Evolutionary conservation across 2,329 filamentous ascomycete species (phyloP), one percentile per base, ranked within the genome.

Genomic region (Pseudopithomyces chartarum): DNA sequence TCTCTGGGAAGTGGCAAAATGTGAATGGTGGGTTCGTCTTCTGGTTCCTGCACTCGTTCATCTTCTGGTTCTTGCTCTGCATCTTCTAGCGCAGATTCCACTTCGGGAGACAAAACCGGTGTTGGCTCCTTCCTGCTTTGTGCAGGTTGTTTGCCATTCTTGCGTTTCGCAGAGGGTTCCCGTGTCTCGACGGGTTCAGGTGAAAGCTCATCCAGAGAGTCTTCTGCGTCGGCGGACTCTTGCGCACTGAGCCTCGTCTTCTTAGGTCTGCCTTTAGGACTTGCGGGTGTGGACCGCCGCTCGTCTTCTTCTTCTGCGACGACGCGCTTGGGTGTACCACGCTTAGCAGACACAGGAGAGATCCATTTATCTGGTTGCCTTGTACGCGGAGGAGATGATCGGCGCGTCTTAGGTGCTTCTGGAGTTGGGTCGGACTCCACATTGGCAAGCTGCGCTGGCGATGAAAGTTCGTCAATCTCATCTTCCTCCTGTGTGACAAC

Each of bases 391-490:
- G 34, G 19, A 17, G 20, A 26, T 54, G 36, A 19, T 5, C 4
- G 38, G 29, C 43, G 56, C 17, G 32, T n/a, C 34, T 53, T 19
- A 8, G 20, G 57, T 44, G n/a, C 34, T 32, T 17, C 26, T 46
- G 22, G 17, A 39, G 40, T 20, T 32, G 20, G 40, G 34, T 17
- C 17, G 52, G 52, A 15, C 33, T 23, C 52, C 19, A 32, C 13
- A 23, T 20, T 19, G 26, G 36, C 43, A 6, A 54, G 13, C 29
- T 56, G 57, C 11, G 46, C 38, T 12, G 54, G 54, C 20, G 62
- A 59, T 13, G 65, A 68, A 2, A 68, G 52, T 43, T 68, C 65
- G 43, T 73, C 70, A 17, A 64, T 44, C 13, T 61, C 64, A n/a
- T 52, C 51, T 23, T 59, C 55, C 8, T 65, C 62, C 33, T 57